These are phyloP conservation scores for Aspergillus hiratsukae DNA, from an alignment of 2,329 filamentous ascomycete species.

Conservation along the genomic window DNA sequence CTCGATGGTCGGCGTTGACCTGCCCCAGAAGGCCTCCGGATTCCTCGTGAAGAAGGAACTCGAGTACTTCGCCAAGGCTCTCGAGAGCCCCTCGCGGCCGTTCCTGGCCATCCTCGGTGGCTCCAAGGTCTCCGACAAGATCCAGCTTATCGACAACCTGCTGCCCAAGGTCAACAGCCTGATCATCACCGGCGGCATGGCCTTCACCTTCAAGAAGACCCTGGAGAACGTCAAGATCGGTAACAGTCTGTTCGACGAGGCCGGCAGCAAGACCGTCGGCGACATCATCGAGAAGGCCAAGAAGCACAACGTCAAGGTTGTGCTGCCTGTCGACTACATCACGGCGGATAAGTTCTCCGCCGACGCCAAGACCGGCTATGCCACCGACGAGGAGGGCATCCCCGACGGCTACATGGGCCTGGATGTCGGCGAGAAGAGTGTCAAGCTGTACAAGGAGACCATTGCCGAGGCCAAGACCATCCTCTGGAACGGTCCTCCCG, in stretches of 20 bases:
- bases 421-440: conserved; percentile 84
- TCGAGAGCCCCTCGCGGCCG: conserved; percentile 86
- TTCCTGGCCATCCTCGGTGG: conserved; percentile 98
- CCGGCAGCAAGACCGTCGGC: conserved; percentile 84
- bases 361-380: conserved; percentile 74
- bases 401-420: conserved; percentile 98
- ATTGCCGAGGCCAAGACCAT: conserved; percentile 91
- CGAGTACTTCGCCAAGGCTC: conserved; percentile 96
- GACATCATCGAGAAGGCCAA: conserved; percentile 91
- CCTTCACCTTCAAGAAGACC: conserved; percentile 99
- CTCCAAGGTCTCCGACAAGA: conserved; percentile 99
- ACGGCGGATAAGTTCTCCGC: conserved; percentile 92
- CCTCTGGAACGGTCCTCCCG: conserved; percentile 96
- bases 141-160: conserved; percentile 98
- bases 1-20: conserved; percentile 96
- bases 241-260: conserved; percentile 87
- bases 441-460: conserved; percentile 81
- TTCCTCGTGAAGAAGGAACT: conserved; percentile 99
- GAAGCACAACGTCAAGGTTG: conserved; percentile 91
- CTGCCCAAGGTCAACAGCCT: conserved; percentile 96
- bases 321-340: conserved; percentile 91
- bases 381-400: conserved; percentile 83
- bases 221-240: conserved; percentile 86
- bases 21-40: conserved; percentile 93
- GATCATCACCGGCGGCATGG: conserved; percentile 96